Percentiles rank a stretch among this genome's conserved stretches.
These are phyloP conservation scores for Corymbia citriodora DNA, from an alignment of 441 rosid species.

Conservation along the genomic window DNA sequence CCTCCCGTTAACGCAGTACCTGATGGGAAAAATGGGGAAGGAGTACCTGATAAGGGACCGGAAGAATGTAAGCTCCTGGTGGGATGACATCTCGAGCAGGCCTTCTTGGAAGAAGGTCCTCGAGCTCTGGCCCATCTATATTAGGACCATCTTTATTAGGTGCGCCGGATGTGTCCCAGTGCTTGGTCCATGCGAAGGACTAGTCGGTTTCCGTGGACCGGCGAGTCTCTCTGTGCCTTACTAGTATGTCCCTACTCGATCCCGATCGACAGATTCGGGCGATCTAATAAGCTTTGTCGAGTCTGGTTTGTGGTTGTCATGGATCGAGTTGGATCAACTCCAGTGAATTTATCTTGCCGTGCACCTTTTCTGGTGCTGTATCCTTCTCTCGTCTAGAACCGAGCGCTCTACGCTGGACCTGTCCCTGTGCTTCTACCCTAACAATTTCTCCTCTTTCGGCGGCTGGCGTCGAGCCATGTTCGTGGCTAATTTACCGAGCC, in stretches of 20 bases:
- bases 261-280: rapidly evolving
- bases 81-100: background rate
- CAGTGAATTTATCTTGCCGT: rapidly evolving
- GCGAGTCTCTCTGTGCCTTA: rapidly evolving
- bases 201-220: rapidly evolving
- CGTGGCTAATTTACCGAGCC: background rate
- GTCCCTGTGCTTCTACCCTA: too few relatives aligned
- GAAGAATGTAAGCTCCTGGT: background rate
- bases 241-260: background rate
- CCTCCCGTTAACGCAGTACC: background rate
- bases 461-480: background rate
- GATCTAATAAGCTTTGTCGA: background rate
- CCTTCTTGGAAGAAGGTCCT: background rate
- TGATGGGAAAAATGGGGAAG: background rate
- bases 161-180: background rate
- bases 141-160: background rate
- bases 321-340: background rate
- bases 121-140: background rate
- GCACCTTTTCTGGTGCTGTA: rapidly evolving
- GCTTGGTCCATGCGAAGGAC: rapidly evolving
- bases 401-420: rapidly evolving
- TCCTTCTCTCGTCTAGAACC: background rate
- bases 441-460: too few relatives aligned
- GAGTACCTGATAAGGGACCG: background rate
- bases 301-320: background rate